Percentiles rank a stretch among this genome's conserved stretches.
Evolutionary conservation across 2,329 filamentous ascomycete species (phyloP).

Genomic region (Ophiocordyceps camponoti-leonardi): DNA sequence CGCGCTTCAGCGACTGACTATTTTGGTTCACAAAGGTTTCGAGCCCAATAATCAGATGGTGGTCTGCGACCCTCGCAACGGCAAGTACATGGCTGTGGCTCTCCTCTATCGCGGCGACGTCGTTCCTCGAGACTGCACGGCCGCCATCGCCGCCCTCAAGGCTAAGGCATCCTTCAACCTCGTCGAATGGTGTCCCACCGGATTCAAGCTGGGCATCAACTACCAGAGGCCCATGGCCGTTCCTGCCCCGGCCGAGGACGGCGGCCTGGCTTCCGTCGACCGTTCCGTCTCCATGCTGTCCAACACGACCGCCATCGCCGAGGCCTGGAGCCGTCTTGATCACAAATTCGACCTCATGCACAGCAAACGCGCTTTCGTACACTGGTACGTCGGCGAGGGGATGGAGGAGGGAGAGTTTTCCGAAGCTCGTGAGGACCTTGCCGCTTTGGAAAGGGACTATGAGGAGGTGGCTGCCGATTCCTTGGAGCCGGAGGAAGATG

Average conservation of each 20-base stretch:
- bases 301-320: slow-evolving; percentile 59
- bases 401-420: slow-evolving; percentile 89
- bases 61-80: slow-evolving; percentile 55
- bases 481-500: slow-evolving; percentile 41
- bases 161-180: slow-evolving; percentile 57
- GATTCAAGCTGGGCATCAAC: slow-evolving; percentile 63
- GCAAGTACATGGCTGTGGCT: slow-evolving; percentile 62
- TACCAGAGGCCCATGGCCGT: slow-evolving; percentile 50
- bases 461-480: slow-evolving; percentile 71
- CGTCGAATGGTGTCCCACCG: slow-evolving; percentile 60
- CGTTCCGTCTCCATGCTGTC: slow-evolving; percentile 54
- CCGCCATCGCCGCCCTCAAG: slow-evolving; percentile 50
- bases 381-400: slow-evolving; percentile 75
- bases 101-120: slow-evolving; percentile 57
- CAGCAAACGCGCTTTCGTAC: slow-evolving; percentile 59
- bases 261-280: slow-evolving; percentile 43
- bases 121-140: slow-evolving; percentile 51
- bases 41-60: slow-evolving; percentile 71
- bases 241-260: slow-evolving; percentile 33
- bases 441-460: slow-evolving; percentile 73
- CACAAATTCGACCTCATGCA: slow-evolving; percentile 68
- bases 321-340: slow-evolving; percentile 56
- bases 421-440: slow-evolving; percentile 72
- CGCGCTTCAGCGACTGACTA: no score
- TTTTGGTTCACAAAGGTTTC: slow-evolving; percentile 32